These are phyloP conservation scores for Hypoxylon sp. DNA, from an alignment of 2,329 filamentous ascomycete species.

Conservation along the genomic window DNA sequence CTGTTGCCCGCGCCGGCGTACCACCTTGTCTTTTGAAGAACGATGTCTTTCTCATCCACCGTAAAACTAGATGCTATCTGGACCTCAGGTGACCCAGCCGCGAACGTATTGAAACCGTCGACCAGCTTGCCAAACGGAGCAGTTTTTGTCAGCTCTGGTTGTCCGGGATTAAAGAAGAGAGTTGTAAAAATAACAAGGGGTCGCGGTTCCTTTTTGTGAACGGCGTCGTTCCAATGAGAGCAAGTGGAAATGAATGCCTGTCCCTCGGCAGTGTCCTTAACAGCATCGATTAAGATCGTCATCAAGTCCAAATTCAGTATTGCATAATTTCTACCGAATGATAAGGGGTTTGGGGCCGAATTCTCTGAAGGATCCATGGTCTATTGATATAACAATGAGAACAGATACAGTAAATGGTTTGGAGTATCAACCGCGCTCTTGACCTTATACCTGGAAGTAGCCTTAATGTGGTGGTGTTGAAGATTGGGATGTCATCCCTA, in stretches of 20 bases:
- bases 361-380: constrained; percentile 6
- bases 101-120: constrained; percentile 42
- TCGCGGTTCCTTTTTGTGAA: constrained; percentile 47
- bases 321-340: constrained; percentile 50
- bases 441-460: too few species aligned
- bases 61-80: constrained; percentile 48
- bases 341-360: not conserved
- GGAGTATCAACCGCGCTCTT: too few species aligned
- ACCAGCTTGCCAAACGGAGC: constrained; percentile 49
- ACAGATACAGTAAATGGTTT: too few species aligned
- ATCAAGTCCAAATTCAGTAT: constrained; percentile 56
- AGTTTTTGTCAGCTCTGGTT: constrained; percentile 48
- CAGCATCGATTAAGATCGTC: constrained; percentile 47
- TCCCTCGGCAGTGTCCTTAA: constrained; percentile 48
- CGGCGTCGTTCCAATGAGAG: constrained; percentile 50
- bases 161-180: constrained; percentile 48
- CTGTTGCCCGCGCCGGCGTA: constrained; percentile 52
- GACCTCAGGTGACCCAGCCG: constrained; percentile 39
- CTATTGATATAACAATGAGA: not conserved
- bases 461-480: too few species aligned
- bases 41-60: constrained; percentile 46
- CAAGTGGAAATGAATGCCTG: constrained; percentile 47
- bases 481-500: too few species aligned
- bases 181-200: constrained; percentile 52
- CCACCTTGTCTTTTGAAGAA: constrained; percentile 54